Base-by-base conservation (phyloP, 768 basidiomycete genomes). In the Boletus edulis region DNA sequence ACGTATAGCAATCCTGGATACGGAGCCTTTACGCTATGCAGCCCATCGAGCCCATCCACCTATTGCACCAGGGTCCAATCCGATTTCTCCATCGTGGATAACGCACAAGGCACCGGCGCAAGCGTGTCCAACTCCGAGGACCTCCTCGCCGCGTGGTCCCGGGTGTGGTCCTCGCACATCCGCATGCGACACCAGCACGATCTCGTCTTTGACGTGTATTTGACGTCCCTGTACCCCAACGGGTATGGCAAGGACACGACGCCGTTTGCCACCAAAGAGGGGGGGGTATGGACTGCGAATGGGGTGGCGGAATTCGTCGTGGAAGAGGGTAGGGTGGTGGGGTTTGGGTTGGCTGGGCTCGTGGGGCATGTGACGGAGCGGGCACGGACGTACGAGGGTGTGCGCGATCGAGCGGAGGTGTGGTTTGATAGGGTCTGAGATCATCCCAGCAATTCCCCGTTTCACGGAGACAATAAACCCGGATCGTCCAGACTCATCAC, bases 1-100 rank as follows among this genome's bases (percentile, higher is more conserved):
- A 72, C 69, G 0, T 80, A 77, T 57, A 11, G 46, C 3, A 64
- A 73, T 48, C 61, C 69, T 2, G 75, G 76, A 12, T 79, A 79
- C 37, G 73, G 72, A 39, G 47, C 66, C 3, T 52, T 78, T 43
- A 69, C 67, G 3, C 65, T 79, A 17, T 79, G 77, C 49, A 58
- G 67, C 38, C 59, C 69, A 0, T 42, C 52, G 8, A 60, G 62
- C 54, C 34, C 44, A 8, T 69, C 71, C 3, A 32, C 58, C 3
- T 57, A 62, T 20, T 71, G 70, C 47, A 34, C 56, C 43, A 13
- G 34, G n/a, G 65, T 73, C n/a, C 60, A 61, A 14, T 57, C 60
- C 10, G 60, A 70, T 20, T 76, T 75, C 52, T 15, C 64, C 17
- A 32, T 55, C 11, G 58, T 73, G 15, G 68, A 73, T n/a, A 9